Evolutionary conservation across 2,329 filamentous ascomycete genomes (phyloP), one percentile per base, ranked within the genome.

Genomic region (Pseudodiploospora longispora): DNA sequence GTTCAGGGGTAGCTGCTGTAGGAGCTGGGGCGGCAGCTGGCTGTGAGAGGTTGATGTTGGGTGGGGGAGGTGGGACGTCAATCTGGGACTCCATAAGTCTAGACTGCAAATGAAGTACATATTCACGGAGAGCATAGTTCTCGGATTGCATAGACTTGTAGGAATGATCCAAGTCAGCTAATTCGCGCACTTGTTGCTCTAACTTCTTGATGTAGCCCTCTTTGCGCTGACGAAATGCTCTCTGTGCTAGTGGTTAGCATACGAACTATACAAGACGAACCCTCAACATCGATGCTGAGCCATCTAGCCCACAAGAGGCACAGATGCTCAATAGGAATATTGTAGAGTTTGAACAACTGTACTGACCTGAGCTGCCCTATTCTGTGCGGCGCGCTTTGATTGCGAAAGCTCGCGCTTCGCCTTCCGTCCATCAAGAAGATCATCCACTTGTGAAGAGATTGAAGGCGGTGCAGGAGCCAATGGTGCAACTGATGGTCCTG

Each of bases 131-230:
- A 50, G 86, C 81, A 61, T 90, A 93, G 66, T 96, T 95, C 63
- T 98, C 91, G 29, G 79, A 74, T 60, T 95, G 87, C 28, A 95
- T 69, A n/a, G 75, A 70, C 63, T 95, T 93, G 65, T 80, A 88
- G 44, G 78, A 80, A 50, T 85, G 78, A 53, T 89, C 85, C 65
- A 95, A 78, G 12, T 80, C 75, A 54, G 80, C 76, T 52, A 81
- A 86, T 30, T 93, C 87, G 57, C 87, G 83, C 41, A 96, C 88
- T 62, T 97, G 87, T 60, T 93, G 85, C 66, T 98, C 93, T 6
- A 98, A 77, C 63, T 95, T 94, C 71, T 95, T 95, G 65, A 98
- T 98, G 64, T 98, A 96, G 38, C 87, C 87, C 67, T 98, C 93
- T 63, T 98, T 98, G 50, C 93, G 85, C 68, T 97, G 90, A 36